phyloP scores from a whole-genome alignment of 176 grass and related monocot genomes.

The Thalia dealbata region DNA sequence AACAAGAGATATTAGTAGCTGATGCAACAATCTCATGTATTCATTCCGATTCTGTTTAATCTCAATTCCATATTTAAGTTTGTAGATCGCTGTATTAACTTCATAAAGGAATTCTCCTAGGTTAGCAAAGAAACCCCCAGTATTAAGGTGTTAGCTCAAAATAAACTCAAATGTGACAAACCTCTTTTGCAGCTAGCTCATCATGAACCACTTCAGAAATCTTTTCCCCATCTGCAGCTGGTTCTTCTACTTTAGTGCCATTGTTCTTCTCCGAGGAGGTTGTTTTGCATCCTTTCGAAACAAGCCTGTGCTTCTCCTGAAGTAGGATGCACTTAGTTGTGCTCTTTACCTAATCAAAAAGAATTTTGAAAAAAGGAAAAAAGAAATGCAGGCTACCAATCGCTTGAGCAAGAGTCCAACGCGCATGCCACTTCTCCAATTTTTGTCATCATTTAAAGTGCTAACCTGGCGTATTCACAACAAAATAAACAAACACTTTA shows the following conservation, averaged over 20 bases:
- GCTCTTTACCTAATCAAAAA: neutral
- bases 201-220: slow-evolving; percentile 11
- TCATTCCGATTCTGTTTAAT: too few relatives aligned
- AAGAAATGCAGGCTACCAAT: slow-evolving; percentile 23
- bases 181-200: slow-evolving; percentile 18
- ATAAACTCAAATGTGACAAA: neutral
- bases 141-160: too few relatives aligned
- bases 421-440: slow-evolving; percentile 87
- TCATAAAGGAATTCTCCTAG: too few relatives aligned
- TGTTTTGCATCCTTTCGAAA: slow-evolving; percentile 25
- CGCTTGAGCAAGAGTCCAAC: slow-evolving; percentile 60
- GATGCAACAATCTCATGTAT: too few relatives aligned
- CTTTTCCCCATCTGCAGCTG: slow-evolving; percentile 25
- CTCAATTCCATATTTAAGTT: too few relatives aligned
- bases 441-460: slow-evolving; percentile 62
- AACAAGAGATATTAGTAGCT: too few relatives aligned
- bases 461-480: slow-evolving; percentile 39
- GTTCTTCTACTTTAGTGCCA: slow-evolving; percentile 14
- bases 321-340: neutral
- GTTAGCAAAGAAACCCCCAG: too few relatives aligned
- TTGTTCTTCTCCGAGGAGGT: slow-evolving; percentile 27
- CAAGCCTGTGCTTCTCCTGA: slow-evolving; percentile 21
- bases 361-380: neutral
- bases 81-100: too few relatives aligned
- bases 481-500: slow-evolving; percentile 9